Base-by-base conservation (phyloP, 2,329 filamentous ascomycete species). In the Aspergillus sp. region DNA sequence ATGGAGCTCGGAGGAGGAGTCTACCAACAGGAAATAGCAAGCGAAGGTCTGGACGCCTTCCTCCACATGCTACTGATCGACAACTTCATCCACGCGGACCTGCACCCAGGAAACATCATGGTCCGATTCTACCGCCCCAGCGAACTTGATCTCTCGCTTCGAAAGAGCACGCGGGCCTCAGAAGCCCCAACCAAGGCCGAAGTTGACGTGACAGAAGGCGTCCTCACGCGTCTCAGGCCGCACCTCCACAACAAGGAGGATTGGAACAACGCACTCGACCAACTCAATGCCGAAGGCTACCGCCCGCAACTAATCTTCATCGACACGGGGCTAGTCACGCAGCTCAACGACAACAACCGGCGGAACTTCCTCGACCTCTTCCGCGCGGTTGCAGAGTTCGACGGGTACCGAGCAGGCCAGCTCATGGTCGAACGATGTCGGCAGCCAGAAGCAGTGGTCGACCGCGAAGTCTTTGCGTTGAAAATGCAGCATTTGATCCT, bases 41-140 rank as follows among this genome's bases (percentile, higher is more conserved):
- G 94, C 48, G 91, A 97, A 70, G 93, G 93, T 0, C 79, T 98
- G 0, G 90, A 98, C 64, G 90, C 91, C 3, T 98, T 98, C 67
- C 71, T 98, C 43, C 88, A 90, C 59, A 98, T 98, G 93, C 73
- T 98, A 10, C 77, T 98, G 8, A 84, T 98, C 35, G 93, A 98
- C 67, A 98, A 98, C 65, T 98, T 98, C 65, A 84, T 96, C 28
- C 93, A 98, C 62, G 91, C 93, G 4, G 93, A 98, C 63, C 73
- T 98, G 29, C 93, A 98, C 63, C 93, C 93, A 0, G 93, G 93
- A 28, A 98, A 98, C 65, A 97, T 98, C 69, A 97, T 98, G 90
- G 91, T 98, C 41, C 88, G 94, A 52, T 98, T 98, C 72, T 96
- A 97, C 69, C 83, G 91, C 59, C 82, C 90, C 0, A 81, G 82